A percentile compares a stretch with the other conserved stretches of the same genome.
Conservation (phyloP, 2,329 filamentous ascomycete species). For the Aspergillus neotritici region DNA sequence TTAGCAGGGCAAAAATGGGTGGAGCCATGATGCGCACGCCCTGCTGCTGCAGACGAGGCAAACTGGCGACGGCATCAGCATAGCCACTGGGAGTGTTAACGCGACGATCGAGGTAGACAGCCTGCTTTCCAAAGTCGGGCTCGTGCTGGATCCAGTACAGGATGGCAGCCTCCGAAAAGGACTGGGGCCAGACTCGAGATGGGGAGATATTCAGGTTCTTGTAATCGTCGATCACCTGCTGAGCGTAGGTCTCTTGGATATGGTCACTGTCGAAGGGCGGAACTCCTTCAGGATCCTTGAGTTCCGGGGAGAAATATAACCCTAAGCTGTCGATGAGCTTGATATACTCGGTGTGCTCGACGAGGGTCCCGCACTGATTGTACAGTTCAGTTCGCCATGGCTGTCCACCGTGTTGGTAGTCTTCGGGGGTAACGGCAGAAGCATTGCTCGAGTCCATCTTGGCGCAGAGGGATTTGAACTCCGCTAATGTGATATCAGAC, state of each 20-base stretch:
- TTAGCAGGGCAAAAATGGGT: conserved; percentile 15
- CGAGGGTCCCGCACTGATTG: conserved; percentile 13
- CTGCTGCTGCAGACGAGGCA: conserved; percentile 8
- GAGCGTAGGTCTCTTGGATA: conserved; percentile 15
- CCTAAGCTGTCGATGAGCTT: conserved; percentile 13
- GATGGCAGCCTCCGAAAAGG: conserved; percentile 16
- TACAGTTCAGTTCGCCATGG: conserved; percentile 15
- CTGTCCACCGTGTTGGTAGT: conserved; percentile 16
- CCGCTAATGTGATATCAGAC: conserved; percentile 15
- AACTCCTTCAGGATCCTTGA: conserved; percentile 13
- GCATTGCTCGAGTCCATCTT: conserved; percentile 19
- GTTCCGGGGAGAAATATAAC: conserved; percentile 16
- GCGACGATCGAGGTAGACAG: conserved; percentile 16
- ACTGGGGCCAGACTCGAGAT: conserved; percentile 16
- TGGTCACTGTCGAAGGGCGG: conserved; percentile 17
- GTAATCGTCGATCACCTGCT: conserved; percentile 19
- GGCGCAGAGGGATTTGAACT: conserved; percentile 17
- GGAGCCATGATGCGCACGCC: conserved; percentile 15
- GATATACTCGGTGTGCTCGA: conserved; percentile 16
- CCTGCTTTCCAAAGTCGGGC: conserved; percentile 14
- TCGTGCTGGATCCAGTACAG: conserved; percentile 16
- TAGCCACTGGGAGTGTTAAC: conserved; percentile 13
- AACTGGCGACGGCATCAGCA: conserved; percentile 7
- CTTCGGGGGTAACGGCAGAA: conserved; percentile 12
- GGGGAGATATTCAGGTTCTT: conserved; percentile 13